A percentile compares a stretch with the other conserved stretches of the same genome.
These are phyloP conservation scores for Acanthamoeba lenticulata DNA, from an alignment of 208 protist genomes.

Conservation along the genomic window DNA sequence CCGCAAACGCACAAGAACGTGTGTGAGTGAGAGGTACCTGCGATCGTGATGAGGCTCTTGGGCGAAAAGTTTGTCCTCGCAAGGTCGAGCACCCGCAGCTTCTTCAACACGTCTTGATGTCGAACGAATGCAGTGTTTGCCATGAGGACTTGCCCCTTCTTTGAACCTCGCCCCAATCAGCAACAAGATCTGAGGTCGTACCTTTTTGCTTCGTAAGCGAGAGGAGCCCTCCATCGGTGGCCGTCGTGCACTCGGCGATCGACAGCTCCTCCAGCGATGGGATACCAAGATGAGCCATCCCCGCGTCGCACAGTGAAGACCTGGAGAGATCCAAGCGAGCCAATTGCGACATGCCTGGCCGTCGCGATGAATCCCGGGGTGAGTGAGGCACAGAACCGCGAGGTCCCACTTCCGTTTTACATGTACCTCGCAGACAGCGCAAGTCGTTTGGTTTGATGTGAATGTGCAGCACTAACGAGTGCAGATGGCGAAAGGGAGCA, in stretches of 20 bases:
- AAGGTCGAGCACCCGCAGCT: background rate
- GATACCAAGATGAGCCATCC: background rate
- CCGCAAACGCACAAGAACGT: background rate
- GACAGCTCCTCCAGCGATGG: constrained; percentile 4
- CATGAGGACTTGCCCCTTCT: too few relatives aligned
- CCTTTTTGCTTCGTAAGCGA: background rate
- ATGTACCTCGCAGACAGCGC: background rate
- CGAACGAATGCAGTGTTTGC: background rate
- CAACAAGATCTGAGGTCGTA: background rate
- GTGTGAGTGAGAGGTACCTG: background rate
- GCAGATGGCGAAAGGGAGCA: constrained; percentile 1
- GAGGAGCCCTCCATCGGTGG: background rate
- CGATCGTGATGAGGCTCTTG: background rate
- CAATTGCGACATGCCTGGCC: background rate
- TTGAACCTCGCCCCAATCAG: too few relatives aligned
- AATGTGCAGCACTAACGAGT: background rate
- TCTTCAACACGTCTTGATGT: background rate
- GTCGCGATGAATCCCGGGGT: background rate
- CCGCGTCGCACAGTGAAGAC: background rate
- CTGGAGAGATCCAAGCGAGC: background rate
- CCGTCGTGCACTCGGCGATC: background rate
- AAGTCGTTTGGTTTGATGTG: background rate
- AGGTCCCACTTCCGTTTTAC: too few relatives aligned
- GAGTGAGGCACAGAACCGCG: background rate
- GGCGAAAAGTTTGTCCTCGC: background rate